Evolutionary conservation across 1,284 basidiomycete species (phyloP).

Genomic region (Cutaneotrichosporon cyanovorans): DNA sequence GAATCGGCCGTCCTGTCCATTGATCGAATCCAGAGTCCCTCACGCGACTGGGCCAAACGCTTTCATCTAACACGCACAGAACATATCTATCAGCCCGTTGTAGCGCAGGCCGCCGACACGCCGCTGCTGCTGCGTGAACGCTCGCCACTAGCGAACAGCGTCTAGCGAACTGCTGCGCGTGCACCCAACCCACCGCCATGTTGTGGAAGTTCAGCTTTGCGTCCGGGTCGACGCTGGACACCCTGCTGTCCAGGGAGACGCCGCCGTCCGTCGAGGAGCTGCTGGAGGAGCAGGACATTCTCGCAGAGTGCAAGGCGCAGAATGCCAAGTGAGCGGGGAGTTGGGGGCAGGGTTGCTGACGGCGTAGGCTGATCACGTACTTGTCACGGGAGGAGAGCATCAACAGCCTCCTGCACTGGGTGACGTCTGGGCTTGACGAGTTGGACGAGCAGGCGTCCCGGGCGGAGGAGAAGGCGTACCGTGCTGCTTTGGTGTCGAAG

Average conservation of each 20-base stretch:
- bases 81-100: too few species aligned
- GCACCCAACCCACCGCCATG: slow-evolving; percentile 22
- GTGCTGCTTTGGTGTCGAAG: slow-evolving; percentile 20
- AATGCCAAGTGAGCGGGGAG: slow-evolving; percentile 54
- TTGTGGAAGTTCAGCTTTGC: slow-evolving; percentile 46
- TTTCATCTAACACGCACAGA: too few species aligned
- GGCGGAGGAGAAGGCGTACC: slow-evolving; percentile 26
- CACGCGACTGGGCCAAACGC: too few species aligned
- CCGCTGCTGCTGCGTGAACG: too few species aligned
- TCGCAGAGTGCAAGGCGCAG: slow-evolving; percentile 92
- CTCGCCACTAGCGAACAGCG: too few species aligned
- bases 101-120: too few species aligned
- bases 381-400: slow-evolving; percentile 39
- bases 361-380: slow-evolving; percentile 35
- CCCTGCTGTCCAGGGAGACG: slow-evolving; percentile 37
- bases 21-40: too few species aligned
- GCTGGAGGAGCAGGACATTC: slow-evolving; percentile 85
- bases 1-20: neutral
- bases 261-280: slow-evolving; percentile 68
- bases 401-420: slow-evolving; percentile 41
- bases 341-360: slow-evolving; percentile 4
- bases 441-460: slow-evolving; percentile 34
- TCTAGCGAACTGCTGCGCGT: too few species aligned
- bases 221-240: slow-evolving; percentile 41
- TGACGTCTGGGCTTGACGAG: slow-evolving; percentile 42